Evolutionary conservation across 257 asterid genomes (phyloP).

Genomic region (Solanum dulcamara): DNA sequence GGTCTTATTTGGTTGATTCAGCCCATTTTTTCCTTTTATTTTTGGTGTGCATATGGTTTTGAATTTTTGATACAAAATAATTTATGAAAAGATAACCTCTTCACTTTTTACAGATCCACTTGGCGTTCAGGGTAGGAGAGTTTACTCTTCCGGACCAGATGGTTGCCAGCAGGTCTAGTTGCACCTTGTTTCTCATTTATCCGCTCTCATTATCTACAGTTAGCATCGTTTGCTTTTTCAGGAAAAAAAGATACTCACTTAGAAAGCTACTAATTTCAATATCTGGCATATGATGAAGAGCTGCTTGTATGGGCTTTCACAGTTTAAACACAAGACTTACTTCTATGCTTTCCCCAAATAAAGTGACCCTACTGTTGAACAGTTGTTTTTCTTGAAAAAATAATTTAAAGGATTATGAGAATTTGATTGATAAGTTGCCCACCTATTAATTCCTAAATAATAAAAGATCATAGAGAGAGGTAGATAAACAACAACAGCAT

Average conservation of each 20-base stretch:
- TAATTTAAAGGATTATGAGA: neutral
- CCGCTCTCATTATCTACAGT: neutral
- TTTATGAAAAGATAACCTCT: neutral
- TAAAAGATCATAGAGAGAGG: neutral
- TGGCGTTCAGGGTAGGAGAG: conserved; percentile 94
- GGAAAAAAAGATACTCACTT: neutral
- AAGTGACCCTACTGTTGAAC: neutral
- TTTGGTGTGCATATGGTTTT: neutral
- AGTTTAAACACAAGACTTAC: neutral
- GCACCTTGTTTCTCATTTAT: neutral
- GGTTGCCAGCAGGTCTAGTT: conserved; percentile 46
- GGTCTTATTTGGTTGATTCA: neutral
- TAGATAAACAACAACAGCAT: neutral
- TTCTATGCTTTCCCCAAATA: neutral
- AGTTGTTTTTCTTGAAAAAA: neutral
- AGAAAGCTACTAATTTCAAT: neutral
- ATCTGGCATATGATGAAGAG: neutral
- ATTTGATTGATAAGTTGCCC: neutral
- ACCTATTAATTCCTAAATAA: neutral
- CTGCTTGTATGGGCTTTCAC: neutral
- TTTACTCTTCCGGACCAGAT: conserved; percentile 44
- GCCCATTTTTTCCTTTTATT: neutral
- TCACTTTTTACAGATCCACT: conserved; percentile 52
- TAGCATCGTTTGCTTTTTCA: neutral
- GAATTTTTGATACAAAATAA: neutral